Evolutionary conservation across 768 basidiomycete species (phyloP).

Genomic region (Hypholoma sublateritium): DNA sequence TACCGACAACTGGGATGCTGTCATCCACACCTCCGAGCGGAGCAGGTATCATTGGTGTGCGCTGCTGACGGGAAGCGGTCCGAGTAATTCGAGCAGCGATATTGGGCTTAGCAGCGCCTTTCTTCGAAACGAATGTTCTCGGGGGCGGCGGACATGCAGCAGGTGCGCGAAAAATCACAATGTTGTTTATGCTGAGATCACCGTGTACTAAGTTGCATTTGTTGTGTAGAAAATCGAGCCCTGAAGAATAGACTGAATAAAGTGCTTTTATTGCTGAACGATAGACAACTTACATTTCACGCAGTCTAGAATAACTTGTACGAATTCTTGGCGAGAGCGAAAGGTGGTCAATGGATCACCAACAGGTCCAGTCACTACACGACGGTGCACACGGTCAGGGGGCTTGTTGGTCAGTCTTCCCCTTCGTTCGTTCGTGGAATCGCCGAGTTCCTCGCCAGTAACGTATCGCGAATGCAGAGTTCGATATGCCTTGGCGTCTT

Average conservation of each 20-base stretch:
- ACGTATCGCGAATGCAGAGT: constrained; percentile 5
- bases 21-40: not conserved
- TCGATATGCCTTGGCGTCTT: not conserved
- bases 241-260: not conserved
- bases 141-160: not conserved
- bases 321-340: constrained; percentile 7
- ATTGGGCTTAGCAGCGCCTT: not conserved
- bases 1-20: constrained; percentile 5
- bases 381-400: not conserved
- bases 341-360: constrained; percentile 13
- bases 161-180: constrained; percentile 6
- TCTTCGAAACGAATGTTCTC: not conserved
- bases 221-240: constrained; percentile 1
- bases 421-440: not conserved
- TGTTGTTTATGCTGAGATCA: constrained; percentile 9
- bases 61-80: not conserved
- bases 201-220: constrained; percentile 4
- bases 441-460: not conserved
- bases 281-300: constrained; percentile 5
- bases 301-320: not conserved
- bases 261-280: not conserved
- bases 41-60: not conserved
- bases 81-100: not conserved
- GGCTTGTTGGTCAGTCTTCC: not conserved
- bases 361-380: constrained; percentile 9